Evolutionary conservation across 2,329 filamentous ascomycete genomes (phyloP).

Genomic region (Exophiala aquamarina): DNA sequence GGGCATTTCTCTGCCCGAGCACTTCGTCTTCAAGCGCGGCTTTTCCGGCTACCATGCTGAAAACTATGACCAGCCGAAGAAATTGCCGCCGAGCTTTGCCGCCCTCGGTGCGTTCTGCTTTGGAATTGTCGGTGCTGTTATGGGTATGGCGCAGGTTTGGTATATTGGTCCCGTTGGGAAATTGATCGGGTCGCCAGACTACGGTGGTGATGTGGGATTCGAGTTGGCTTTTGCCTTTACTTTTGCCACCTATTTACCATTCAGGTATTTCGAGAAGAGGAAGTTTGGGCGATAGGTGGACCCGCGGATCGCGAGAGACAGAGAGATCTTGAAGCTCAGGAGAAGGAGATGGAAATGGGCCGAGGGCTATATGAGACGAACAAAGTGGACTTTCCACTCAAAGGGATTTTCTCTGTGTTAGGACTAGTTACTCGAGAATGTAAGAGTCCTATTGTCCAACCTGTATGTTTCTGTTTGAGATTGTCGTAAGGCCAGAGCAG

Average conservation of each 20-base stretch:
- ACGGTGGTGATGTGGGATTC: constrained; percentile 61
- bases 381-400: too few relatives aligned
- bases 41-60: constrained; percentile 60
- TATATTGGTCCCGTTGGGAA: constrained; percentile 66
- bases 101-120: constrained; percentile 63
- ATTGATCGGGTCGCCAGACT: constrained; percentile 52
- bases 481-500: too few relatives aligned
- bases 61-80: constrained; percentile 57
- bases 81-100: constrained; percentile 64
- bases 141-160: constrained; percentile 71
- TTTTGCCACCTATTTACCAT: constrained; percentile 34
- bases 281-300: constrained; percentile 6
- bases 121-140: constrained; percentile 64
- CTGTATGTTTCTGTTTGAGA: too few relatives aligned
- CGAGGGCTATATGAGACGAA: too few relatives aligned
- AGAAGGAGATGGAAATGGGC: background rate
- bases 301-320: too few relatives aligned
- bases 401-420: too few relatives aligned
- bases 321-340: too few relatives aligned
- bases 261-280: constrained; percentile 35
- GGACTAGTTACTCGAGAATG: too few relatives aligned
- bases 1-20: constrained; percentile 64
- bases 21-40: constrained; percentile 66
- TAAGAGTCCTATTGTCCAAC: too few relatives aligned
- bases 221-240: constrained; percentile 55